Evolutionary conservation across 164 flowering plant genomes (phyloP), one percentile per base, ranked within the genome.

Genomic region (Saururus chinensis): DNA sequence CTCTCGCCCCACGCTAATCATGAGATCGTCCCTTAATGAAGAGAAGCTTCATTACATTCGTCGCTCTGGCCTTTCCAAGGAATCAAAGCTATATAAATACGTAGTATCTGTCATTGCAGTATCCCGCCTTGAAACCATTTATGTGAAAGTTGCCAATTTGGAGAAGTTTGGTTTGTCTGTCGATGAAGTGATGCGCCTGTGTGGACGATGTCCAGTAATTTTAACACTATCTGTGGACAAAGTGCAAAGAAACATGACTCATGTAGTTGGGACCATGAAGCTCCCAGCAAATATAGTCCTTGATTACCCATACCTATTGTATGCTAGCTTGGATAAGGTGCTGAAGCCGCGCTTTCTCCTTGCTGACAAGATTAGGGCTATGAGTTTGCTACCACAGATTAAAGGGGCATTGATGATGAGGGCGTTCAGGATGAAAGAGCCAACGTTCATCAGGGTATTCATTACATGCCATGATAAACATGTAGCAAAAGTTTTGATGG

Each of bases 231-330:
- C 90, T 7, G 60, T 74, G 25, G 88, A 83, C 25, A 87, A 84
- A 63, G 80, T 87, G 49, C 83, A 84, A 64, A 76, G 88, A 71
- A 79, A 84, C 70, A 83, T 87, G 88, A 83, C 85, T 26, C 84
- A 72, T 53, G 40, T 84, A 17, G 21, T 82, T 49, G 82, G 74
- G 16, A 75, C 72, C 4, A 65, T 83, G 84, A 81, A 73, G 73
- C 73, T 83, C 0, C 77, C 82, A 8, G 83, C 90, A 17, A 71
- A 20, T 1, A 67, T 66, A 24, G 66, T 79, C 40, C 65, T 78
- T 24, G 4, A 61, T 23, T 21, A 74, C 41, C 90, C 95, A 4
- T 73, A 56, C 65, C 63, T 87, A 56, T 56, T 87, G 53, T 72
- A 19, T 48, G 12, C 12, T 21, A 86, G 77, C 61, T 60, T 86